Percentiles rank a stretch among this genome's conserved stretches.
Conservation (phyloP, 768 basidiomycete genomes). For the Termitomyces sp. region DNA sequence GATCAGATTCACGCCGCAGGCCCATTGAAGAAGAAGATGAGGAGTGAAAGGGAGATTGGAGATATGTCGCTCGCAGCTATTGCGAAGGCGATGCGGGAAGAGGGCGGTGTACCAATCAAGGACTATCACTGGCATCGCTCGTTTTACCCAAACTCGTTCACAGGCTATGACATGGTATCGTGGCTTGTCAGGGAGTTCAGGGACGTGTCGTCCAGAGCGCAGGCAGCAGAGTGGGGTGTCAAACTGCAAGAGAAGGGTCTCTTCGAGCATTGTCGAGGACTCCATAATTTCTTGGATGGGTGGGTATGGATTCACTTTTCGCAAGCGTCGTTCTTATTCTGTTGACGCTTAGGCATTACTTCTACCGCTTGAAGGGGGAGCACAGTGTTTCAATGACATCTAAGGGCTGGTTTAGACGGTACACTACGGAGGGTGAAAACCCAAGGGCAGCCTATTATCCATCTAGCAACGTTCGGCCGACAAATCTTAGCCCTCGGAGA, state of each 20-base stretch:
- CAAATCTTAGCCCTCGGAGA: slow-evolving; percentile 35
- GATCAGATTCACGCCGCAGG: slow-evolving; percentile 76
- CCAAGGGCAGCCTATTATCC: slow-evolving; percentile 28
- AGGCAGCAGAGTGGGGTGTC: slow-evolving; percentile 75
- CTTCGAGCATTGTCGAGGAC: slow-evolving; percentile 75
- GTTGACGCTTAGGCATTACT: slow-evolving; percentile 63
- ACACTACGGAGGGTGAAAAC: slow-evolving; percentile 36
- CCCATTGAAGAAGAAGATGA: slow-evolving; percentile 74
- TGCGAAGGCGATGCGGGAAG: slow-evolving; percentile 82
- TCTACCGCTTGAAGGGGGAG: slow-evolving; percentile 78
- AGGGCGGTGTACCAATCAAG: slow-evolving; percentile 80
- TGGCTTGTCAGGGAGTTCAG: slow-evolving; percentile 92
- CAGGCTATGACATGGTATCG: slow-evolving; percentile 82
- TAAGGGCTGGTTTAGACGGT: slow-evolving; percentile 66
- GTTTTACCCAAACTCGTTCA: slow-evolving; percentile 78
- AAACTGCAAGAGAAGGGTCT: slow-evolving; percentile 77
- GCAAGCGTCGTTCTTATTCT: neutral
- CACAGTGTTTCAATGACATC: slow-evolving; percentile 69
- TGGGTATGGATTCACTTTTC: slow-evolving; percentile 26
- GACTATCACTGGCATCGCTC: slow-evolving; percentile 78
- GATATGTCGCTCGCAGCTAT: slow-evolving; percentile 61
- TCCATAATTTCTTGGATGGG: slow-evolving; percentile 88
- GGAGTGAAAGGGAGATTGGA: slow-evolving; percentile 66
- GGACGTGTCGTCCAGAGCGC: slow-evolving; percentile 78
- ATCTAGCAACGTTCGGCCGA: slow-evolving; percentile 27